Conservation (phyloP, 1,284 basidiomycete genomes). For the Ustilago lituana region DNA sequence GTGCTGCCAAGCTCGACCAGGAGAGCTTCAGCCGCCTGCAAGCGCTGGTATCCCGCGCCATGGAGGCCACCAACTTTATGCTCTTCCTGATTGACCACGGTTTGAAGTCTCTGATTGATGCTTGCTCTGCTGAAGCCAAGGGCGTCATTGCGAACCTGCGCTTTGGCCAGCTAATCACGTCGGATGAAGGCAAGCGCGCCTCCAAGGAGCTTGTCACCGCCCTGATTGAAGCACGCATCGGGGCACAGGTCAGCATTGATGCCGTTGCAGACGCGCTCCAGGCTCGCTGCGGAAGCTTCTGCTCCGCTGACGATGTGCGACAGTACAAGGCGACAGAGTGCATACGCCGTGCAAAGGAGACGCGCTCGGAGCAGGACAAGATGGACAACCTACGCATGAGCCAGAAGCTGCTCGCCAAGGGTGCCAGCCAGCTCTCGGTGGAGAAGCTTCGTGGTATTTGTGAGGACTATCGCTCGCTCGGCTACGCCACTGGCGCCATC, state of each 20-base stretch:
- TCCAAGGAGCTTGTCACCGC: slow-evolving; percentile 76
- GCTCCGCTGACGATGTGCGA: slow-evolving; percentile 96
- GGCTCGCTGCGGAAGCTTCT: slow-evolving; percentile 94
- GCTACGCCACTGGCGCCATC: slow-evolving; percentile 85
- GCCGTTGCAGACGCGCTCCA: slow-evolving; percentile 94
- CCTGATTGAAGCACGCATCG: slow-evolving; percentile 96
- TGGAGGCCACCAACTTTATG: slow-evolving; percentile 81
- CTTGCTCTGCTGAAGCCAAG: slow-evolving; percentile 49
- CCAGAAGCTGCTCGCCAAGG: slow-evolving; percentile 80
- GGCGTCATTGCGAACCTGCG: slow-evolving; percentile 43
- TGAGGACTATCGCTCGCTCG: slow-evolving; percentile 83
- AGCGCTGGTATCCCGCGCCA: slow-evolving; percentile 74
- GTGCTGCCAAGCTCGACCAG: slow-evolving; percentile 74
- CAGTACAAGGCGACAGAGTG: slow-evolving; percentile 98
- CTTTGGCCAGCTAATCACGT: slow-evolving; percentile 71
- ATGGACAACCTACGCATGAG: slow-evolving; percentile 34
- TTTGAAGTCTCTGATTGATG: slow-evolving; percentile 81
- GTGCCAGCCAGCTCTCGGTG: slow-evolving; percentile 82
- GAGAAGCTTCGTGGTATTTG: slow-evolving; percentile 85
- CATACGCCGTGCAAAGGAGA: slow-evolving; percentile 86
- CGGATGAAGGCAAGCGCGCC: slow-evolving; percentile 83
- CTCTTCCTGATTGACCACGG: slow-evolving; percentile 90
- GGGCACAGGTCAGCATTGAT: slow-evolving; percentile 93
- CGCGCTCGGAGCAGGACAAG: slow-evolving; percentile 72
- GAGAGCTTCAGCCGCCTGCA: slow-evolving; percentile 79